phyloP scores from a whole-genome alignment of 2,329 filamentous ascomycete genomes.

The Lecanicillium sp. region DNA sequence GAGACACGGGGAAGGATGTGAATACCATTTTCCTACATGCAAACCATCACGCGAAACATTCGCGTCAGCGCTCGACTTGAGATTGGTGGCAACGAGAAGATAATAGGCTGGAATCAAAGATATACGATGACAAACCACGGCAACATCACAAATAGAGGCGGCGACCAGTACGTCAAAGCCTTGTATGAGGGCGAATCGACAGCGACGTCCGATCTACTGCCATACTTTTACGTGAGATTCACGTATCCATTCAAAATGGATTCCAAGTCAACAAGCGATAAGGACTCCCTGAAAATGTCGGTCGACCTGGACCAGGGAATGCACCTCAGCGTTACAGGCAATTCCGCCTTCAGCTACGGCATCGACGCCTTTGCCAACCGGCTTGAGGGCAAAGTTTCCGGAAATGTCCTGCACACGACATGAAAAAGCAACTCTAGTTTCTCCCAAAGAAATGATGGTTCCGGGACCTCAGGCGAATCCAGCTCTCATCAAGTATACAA shows the following conservation, averaged over 20 bases:
- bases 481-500: conserved; percentile 50
- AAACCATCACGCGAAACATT: conserved; percentile 53
- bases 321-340: conserved; percentile 31
- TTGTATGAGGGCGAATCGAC: conserved; percentile 16
- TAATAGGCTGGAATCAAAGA: conserved; percentile 51
- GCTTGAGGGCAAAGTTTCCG: conserved; percentile 19
- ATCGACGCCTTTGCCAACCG: conserved; percentile 47
- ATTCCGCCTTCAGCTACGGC: conserved; percentile 49
- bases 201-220: not conserved
- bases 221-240: conserved; percentile 10
- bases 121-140: conserved; percentile 50
- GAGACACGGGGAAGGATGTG: conserved; percentile 5
- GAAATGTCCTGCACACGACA: conserved; percentile 38
- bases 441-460: conserved; percentile 38
- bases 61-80: conserved; percentile 47
- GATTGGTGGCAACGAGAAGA: conserved; percentile 18
- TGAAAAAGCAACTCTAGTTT: conserved; percentile 55
- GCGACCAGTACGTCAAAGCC: conserved; percentile 31
- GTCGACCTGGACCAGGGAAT: conserved; percentile 36
- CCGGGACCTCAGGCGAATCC: conserved; percentile 46
- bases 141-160: conserved; percentile 32
- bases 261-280: not conserved
- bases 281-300: conserved; percentile 22
- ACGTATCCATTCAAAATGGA: conserved; percentile 16
- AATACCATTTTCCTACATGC: conserved; percentile 45